Base-by-base conservation (phyloP, 2,329 filamentous ascomycete genomes). In the Calonectria pauciramosa region DNA sequence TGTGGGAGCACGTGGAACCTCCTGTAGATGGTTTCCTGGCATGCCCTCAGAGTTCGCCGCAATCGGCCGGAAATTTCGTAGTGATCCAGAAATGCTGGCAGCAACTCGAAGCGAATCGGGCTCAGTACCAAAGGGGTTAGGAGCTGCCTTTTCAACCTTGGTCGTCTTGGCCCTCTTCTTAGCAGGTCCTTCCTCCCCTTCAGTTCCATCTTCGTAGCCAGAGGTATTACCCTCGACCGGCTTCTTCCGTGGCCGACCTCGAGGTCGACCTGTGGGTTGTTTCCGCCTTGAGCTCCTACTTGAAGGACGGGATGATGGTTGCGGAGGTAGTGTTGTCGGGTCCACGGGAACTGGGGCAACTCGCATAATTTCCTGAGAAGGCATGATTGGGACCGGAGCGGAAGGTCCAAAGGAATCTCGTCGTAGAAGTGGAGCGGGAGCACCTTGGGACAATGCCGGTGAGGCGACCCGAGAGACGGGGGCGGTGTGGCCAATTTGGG, bases 41-140 rank as follows among this genome's bases (percentile, higher is more conserved):
- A 87, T 82, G 5, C 84, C 82, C 23, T 89, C 88, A 32, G 85
- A 86, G 4, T 86, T 88, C 30, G 89, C 86, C 38, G 90, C 88
- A 71, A 95, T 90, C 5, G 96, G 96, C 56, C 96, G 91, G 83
- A 98, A 94, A 63, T 93, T 93, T 54, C 96, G 94, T 73, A 99
- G 89, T 7, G 96, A 98, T 52, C 95, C 95, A 56, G 96, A 94
- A 20, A 95, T 98, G 83, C 95, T 98, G 60, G 96, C 96, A 74
- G 95, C 93, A n/a, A 98, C 95, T 64, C 96, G 91, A 32, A 99
- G 88, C 4, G 95, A 97, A 64, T 97, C 95, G 13, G 93, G 91
- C 36, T 92, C 93, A 49, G 91, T 90, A 67, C 93, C 94, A 80
- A 98, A 94, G 28, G 91, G 92, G 75, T 90, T 91, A 78, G 91